phyloP scores from a whole-genome alignment of 1,284 basidiomycete species.

The Agaricales sp. region DNA sequence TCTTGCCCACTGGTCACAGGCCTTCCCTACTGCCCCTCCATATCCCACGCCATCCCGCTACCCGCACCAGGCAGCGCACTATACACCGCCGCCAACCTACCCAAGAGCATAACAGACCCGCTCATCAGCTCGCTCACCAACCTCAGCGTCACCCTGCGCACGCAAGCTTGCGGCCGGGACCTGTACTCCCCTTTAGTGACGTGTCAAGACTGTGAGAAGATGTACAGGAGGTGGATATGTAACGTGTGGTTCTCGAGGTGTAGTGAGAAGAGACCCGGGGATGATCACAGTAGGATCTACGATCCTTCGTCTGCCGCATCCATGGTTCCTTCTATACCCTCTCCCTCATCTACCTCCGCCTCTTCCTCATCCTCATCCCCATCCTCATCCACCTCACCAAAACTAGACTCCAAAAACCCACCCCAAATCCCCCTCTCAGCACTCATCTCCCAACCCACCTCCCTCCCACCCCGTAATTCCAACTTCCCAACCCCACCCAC shows the following conservation, averaged over 20 bases:
- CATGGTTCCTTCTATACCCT: too few relatives aligned
- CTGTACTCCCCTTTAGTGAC: neutral
- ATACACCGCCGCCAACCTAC: neutral
- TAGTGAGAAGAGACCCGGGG: neutral
- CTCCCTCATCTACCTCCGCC: too few relatives aligned
- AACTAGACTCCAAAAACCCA: neutral
- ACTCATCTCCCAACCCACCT: neutral
- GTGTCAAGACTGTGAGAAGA: neutral
- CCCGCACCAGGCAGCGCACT: neutral
- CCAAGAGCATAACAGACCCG: neutral
- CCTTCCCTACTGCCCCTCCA: neutral
- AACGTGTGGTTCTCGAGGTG: neutral
- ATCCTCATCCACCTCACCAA: neutral
- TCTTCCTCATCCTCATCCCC: neutral
- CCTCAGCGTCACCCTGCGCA: neutral
- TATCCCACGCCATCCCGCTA: neutral
- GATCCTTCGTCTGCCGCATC: neutral
- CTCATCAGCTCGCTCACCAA: neutral
- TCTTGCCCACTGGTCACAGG: neutral
- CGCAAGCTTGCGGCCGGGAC: neutral
- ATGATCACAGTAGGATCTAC: neutral
- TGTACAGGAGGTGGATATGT: neutral
- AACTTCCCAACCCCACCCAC: neutral
- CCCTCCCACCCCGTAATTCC: neutral
- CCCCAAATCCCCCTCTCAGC: neutral